Conservation (phyloP, 176 grass and related monocot species). For the Elaeis guineensis region DNA sequence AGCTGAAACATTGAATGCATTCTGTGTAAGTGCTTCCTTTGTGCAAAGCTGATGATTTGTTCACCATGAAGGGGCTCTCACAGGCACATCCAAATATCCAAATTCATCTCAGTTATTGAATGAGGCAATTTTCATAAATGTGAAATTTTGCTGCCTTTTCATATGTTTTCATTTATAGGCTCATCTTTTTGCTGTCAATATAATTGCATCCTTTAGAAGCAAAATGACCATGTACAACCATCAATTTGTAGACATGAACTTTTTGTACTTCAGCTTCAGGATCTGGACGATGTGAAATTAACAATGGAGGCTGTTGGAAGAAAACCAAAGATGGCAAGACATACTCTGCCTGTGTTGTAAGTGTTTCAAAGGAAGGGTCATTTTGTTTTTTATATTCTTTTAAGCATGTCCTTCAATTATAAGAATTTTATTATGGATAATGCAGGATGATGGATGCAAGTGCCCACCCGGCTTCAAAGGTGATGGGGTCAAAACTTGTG, state of each 20-base stretch:
- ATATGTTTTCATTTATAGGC: too few relatives aligned
- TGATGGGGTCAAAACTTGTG: conserved; percentile 66
- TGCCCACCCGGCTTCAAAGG: conserved; percentile 76
- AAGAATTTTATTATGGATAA: not conserved
- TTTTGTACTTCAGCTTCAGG: conserved; percentile 55
- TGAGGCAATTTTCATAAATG: too few relatives aligned
- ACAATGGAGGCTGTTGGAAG: conserved; percentile 95
- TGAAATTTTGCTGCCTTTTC: too few relatives aligned
- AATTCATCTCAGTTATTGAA: too few relatives aligned
- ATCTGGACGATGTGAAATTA: conserved; percentile 74
- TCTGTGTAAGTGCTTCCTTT: too few relatives aligned
- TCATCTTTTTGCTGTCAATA: too few relatives aligned
- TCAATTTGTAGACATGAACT: not conserved
- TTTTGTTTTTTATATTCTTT: conserved; percentile 6
- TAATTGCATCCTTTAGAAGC: too few relatives aligned
- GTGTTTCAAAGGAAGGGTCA: conserved; percentile 11
- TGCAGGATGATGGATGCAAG: conserved; percentile 84
- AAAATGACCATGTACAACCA: too few relatives aligned
- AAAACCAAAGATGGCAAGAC: conserved; percentile 50
- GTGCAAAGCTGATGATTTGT: too few relatives aligned
- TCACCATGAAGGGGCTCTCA: too few relatives aligned
- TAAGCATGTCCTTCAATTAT: not conserved
- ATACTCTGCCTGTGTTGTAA: conserved; percentile 78
- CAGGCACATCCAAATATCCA: too few relatives aligned
- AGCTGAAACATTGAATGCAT: too few relatives aligned